Percentiles rank a stretch among this genome's conserved stretches.
These are phyloP conservation scores for Gnomoniopsis sp. DNA, from an alignment of 2,329 filamentous ascomycete species.

Conservation along the genomic window DNA sequence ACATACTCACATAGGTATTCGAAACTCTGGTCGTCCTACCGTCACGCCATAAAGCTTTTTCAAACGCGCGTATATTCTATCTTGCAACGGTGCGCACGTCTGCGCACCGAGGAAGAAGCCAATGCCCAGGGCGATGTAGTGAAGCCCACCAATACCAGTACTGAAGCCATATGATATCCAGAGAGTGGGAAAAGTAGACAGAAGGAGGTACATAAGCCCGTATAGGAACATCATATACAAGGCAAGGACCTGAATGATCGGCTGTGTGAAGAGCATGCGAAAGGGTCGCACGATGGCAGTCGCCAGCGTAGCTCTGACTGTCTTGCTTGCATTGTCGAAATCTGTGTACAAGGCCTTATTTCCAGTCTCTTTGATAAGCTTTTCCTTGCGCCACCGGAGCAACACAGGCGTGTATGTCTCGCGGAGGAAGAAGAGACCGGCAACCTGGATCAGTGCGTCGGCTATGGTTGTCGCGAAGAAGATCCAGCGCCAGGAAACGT, in stretches of 20 bases:
- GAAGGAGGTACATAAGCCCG: conserved; percentile 48
- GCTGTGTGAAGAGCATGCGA: conserved; percentile 47
- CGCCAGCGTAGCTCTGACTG: conserved; percentile 30
- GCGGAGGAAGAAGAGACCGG: conserved; percentile 56
- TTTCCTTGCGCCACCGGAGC: conserved; percentile 48
- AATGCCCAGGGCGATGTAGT: conserved; percentile 34
- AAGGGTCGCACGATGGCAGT: conserved; percentile 45
- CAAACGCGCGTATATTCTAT: conserved; percentile 41
- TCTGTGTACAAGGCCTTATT: conserved; percentile 47
- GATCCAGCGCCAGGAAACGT: conserved; percentile 69
- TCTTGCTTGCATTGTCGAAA: conserved; percentile 43
- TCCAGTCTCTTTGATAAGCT: conserved; percentile 55
- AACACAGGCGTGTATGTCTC: conserved; percentile 67
- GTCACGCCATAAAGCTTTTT: conserved; percentile 33
- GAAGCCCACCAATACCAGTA: conserved; percentile 31
- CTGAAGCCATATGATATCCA: conserved; percentile 37
- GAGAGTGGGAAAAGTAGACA: conserved; percentile 46
- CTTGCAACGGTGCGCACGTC: conserved; percentile 40
- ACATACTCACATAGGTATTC: conserved; percentile 37
- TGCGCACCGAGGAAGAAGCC: conserved; percentile 36
- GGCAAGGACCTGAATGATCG: conserved; percentile 49
- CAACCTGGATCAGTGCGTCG: conserved; percentile 57
- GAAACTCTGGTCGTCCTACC: conserved; percentile 38
- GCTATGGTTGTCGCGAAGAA: conserved; percentile 66
- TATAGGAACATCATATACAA: conserved; percentile 51